Base-by-base conservation (phyloP, 202 grass and related monocot species). In the Alloteropsis angusta region DNA sequence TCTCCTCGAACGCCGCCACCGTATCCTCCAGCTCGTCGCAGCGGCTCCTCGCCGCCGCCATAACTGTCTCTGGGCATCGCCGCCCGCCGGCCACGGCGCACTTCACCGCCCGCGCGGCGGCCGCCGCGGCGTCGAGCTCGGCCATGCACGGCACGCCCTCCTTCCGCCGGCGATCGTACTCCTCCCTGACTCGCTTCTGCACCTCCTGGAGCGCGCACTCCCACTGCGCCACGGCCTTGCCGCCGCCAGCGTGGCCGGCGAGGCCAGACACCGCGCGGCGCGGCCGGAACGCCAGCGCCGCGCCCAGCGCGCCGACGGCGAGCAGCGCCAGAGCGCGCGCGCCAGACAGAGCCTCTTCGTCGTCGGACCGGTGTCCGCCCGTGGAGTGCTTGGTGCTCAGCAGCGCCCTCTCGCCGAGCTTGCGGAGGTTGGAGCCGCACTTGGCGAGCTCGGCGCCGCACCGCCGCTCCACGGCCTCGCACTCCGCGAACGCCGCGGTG, bases 371-470 rank as follows among this genome's bases (percentile, higher is more conserved):
- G 14, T 47, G 44, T 13, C 46, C 46, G 16, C 46, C 15, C 16
- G 46, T 14, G 14, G 14, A 16, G 1, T 18, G 15, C 46, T 16
- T 49, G 15, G 0, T 23, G 49, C 55, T 50, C 9, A 48, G 30
- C 14, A 83, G 65, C 12, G 84, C 86, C 79, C 88, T 82, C 69
- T 90, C 91, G 62, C 89, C 83, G 32, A 97, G 54, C 70, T 85
- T 97, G 16, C 94, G 81, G 42, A 94, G 83, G 60, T 83, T 88
- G 42, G 91, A 97, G 5, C 77, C 72, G 42, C 89, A 90, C 81
- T 93, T 97, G 78, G 87, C 80, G 34, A 93, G 86, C 82, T 89
- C 93, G 13, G 73, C 65, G 63, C 93, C 75, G 75, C 93, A 86
- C 46, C 82, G 86, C 43, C 79, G 80, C 89, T 88, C 94, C 14